Percentiles rank a stretch among this genome's conserved stretches.
Evolutionary conservation across 2,329 filamentous ascomycete genomes (phyloP).

Genomic region (Alternaria arborescens): DNA sequence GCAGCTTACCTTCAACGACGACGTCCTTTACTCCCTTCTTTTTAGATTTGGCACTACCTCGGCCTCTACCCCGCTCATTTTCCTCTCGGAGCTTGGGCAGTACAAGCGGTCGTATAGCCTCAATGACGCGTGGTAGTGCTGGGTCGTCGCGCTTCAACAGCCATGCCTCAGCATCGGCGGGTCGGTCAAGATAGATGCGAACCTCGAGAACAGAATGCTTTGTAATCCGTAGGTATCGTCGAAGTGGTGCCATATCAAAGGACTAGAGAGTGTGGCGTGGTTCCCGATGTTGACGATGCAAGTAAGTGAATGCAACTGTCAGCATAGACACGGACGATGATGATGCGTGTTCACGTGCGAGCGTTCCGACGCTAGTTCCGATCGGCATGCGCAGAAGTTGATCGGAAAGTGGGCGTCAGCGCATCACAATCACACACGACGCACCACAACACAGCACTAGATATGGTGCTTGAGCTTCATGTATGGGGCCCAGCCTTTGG

Average conservation of each 20-base stretch:
- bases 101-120: constrained; percentile 83
- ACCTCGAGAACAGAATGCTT: constrained; percentile 96
- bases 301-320: neutral
- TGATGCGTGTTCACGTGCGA: constrained; percentile 35
- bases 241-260: constrained; percentile 78
- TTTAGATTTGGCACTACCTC: constrained; percentile 64
- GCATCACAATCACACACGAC: neutral
- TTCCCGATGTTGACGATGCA: neutral
- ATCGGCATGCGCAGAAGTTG: constrained; percentile 16
- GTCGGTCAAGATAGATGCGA: constrained; percentile 94
- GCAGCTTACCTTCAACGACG: constrained; percentile 74
- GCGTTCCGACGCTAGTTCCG: constrained; percentile 21
- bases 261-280: neutral
- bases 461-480: constrained; percentile 75
- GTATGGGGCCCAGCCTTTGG: constrained; percentile 91
- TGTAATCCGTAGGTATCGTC: constrained; percentile 89
- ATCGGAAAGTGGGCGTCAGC: neutral
- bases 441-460: constrained; percentile 6
- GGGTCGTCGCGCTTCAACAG: constrained; percentile 79
- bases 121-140: constrained; percentile 82
- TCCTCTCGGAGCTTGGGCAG: constrained; percentile 92
- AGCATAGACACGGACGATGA: constrained; percentile 2
- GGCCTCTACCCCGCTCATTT: constrained; percentile 70
- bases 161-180: constrained; percentile 82
- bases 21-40: constrained; percentile 92